Base-by-base conservation (phyloP, 108 stramenopile genomes). In the Pseudonitzschia pungens region DNA sequence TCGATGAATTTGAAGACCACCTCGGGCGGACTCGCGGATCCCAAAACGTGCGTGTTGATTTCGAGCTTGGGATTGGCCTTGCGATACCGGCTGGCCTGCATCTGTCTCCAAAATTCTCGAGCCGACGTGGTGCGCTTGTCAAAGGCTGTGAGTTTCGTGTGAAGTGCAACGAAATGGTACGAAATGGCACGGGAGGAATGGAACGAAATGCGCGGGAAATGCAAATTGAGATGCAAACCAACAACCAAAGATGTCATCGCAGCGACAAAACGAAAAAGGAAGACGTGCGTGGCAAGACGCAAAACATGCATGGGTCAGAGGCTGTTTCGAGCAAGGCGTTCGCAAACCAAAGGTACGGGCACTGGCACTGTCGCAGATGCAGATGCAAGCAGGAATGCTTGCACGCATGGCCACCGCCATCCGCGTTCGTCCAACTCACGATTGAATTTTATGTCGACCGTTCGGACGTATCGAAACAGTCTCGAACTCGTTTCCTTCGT, bases 41-140 rank as follows among this genome's bases (percentile, higher is more conserved):
- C 77, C 20, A 77, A 60, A 4, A 92, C 77, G 26, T 74, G 75
- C 22, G 83, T 62, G 68, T 78, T 85, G 21, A 92, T 73, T 45
- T 83, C 80, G 28, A 92, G 68, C 43, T 89, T 92, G 3, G 91
- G 86, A 58, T 92, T 92, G 58, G 84, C 75, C 14, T 74, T 63
- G 20, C 57, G 32, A 64, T 76, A 89, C 52, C 91, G 63, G 21
- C 75, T 65, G 18, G 87, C 81, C 36, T 83, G 80, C 62, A 92
- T 73, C 74, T 92, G 91, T 16, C 91, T 83, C 64, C 87, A 81
- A 24, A 92, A 58, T 77, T 92, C 91, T 48, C 87, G 70, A n/a
- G 88, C 87, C 10, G 91, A 89, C 52, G 71, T 80, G 7, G 91
- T 88, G 41, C 91, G 75, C 33, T 50, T 71, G 70, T 92, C 91